A percentile compares a stretch with the other conserved stretches of the same genome.
phyloP scores from a whole-genome alignment of 108 stramenopile species.

The Skeletonema potamos region DNA sequence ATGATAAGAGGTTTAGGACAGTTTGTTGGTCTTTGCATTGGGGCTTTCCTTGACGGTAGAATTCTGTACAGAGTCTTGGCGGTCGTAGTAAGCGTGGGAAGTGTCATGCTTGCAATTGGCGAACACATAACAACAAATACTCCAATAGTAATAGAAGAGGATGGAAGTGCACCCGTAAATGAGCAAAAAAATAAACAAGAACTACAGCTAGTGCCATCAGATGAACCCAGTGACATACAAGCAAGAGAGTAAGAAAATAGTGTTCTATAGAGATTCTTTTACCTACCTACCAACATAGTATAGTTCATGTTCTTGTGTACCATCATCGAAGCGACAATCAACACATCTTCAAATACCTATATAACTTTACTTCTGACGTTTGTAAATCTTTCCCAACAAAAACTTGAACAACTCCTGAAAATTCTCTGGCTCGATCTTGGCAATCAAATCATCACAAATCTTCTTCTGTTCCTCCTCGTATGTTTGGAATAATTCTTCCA shows the following conservation, averaged over 20 bases:
- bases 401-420: conserved; percentile 73
- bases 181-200: not conserved
- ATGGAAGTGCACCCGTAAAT: not conserved
- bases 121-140: not conserved
- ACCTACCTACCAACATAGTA: not conserved
- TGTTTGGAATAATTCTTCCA: conserved; percentile 67
- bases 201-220: not conserved
- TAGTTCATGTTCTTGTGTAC: not conserved
- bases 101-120: conserved; percentile 21
- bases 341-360: not conserved
- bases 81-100: conserved; percentile 35
- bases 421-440: conserved; percentile 52
- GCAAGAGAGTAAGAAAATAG: not conserved
- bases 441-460: conserved; percentile 53
- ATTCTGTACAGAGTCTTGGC: conserved; percentile 42
- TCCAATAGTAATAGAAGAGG: not conserved
- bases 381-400: conserved; percentile 94
- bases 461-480: conserved; percentile 89
- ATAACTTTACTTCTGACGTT: conserved; percentile 86
- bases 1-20: conserved; percentile 34
- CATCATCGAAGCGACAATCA: not conserved
- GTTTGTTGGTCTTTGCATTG: conserved; percentile 48
- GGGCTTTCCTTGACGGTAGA: conserved; percentile 38
- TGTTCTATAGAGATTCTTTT: not conserved
- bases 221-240: not conserved